A percentile compares a stretch with the other conserved stretches of the same genome.
Conservation (phyloP, 257 asterid genomes). For the Nicotiana tabacum region DNA sequence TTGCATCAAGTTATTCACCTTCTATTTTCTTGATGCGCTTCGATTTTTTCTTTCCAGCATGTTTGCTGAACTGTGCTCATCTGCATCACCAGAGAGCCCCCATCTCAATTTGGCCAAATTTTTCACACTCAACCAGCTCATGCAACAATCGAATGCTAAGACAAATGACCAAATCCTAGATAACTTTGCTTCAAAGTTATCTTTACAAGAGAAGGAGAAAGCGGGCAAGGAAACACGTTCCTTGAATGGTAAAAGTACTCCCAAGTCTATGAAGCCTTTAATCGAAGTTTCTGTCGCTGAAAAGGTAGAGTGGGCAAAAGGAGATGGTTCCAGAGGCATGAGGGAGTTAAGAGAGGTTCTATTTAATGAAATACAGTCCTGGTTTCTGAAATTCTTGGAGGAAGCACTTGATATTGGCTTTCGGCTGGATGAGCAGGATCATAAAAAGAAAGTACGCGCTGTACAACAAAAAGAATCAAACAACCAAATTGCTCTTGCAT, state of each 20-base stretch:
- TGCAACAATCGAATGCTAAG: slow-evolving; percentile 46
- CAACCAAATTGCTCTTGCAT: slow-evolving; percentile 53
- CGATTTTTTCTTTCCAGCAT: slow-evolving; percentile 35
- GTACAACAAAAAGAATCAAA: slow-evolving; percentile 33
- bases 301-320: slow-evolving; percentile 71
- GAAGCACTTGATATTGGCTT: slow-evolving; percentile 66
- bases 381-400: slow-evolving; percentile 78
- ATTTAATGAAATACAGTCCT: slow-evolving; percentile 40
- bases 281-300: slow-evolving; percentile 33
- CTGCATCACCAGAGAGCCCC: slow-evolving; percentile 71
- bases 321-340: slow-evolving; percentile 40
- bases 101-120: slow-evolving; percentile 58
- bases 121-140: slow-evolving; percentile 59
- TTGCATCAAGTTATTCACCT: not conserved
- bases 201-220: slow-evolving; percentile 40
- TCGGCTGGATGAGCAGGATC: slow-evolving; percentile 27
- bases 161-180: slow-evolving; percentile 32
- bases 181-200: slow-evolving; percentile 20
- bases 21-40: not conserved
- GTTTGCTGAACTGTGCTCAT: slow-evolving; percentile 63
- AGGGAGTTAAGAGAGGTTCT: slow-evolving; percentile 44
- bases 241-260: slow-evolving; percentile 17
- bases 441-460: slow-evolving; percentile 35
- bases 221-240: slow-evolving; percentile 26
- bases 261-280: slow-evolving; percentile 24